Evolutionary conservation across 2,329 filamentous ascomycete species (phyloP).

Genomic region (Mycosphaerella sp.): DNA sequence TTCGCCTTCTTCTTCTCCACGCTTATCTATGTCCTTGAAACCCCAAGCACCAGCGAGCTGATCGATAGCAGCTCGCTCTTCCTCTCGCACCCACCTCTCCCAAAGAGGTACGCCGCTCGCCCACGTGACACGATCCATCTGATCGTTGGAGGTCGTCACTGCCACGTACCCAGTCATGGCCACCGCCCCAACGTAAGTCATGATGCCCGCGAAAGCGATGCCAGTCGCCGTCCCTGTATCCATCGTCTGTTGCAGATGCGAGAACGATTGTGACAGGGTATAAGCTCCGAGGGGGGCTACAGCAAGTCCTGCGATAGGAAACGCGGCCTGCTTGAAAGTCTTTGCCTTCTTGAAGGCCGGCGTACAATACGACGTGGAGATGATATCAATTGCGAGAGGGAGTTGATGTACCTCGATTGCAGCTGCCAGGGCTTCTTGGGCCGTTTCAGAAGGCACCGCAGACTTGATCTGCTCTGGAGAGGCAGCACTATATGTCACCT

Average conservation of each 20-base stretch:
- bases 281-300: slow-evolving; percentile 63
- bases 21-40: slow-evolving; percentile 70
- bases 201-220: slow-evolving; percentile 70
- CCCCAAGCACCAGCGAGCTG: slow-evolving; percentile 84
- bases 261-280: slow-evolving; percentile 60
- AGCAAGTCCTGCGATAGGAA: slow-evolving; percentile 53
- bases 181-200: slow-evolving; percentile 77
- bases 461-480: slow-evolving; percentile 57
- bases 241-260: slow-evolving; percentile 66
- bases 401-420: slow-evolving; percentile 77
- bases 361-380: slow-evolving; percentile 62
- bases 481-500: slow-evolving; percentile 52
- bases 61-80: slow-evolving; percentile 82
- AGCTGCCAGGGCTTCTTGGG: slow-evolving; percentile 66
- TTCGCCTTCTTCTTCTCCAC: slow-evolving; percentile 82
- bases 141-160: slow-evolving; percentile 80
- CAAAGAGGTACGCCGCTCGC: slow-evolving; percentile 70
- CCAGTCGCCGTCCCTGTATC: slow-evolving; percentile 66
- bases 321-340: slow-evolving; percentile 55
- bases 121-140: slow-evolving; percentile 94
- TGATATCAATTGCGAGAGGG: slow-evolving; percentile 66
- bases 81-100: slow-evolving; percentile 79
- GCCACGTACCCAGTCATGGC: slow-evolving; percentile 77
- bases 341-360: slow-evolving; percentile 63
- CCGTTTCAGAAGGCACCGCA: slow-evolving; percentile 64